A percentile compares a stretch with the other conserved stretches of the same genome.
Evolutionary conservation across 805 yeast genomes (phyloP).

Genomic region (Kazachstania martiniae): DNA sequence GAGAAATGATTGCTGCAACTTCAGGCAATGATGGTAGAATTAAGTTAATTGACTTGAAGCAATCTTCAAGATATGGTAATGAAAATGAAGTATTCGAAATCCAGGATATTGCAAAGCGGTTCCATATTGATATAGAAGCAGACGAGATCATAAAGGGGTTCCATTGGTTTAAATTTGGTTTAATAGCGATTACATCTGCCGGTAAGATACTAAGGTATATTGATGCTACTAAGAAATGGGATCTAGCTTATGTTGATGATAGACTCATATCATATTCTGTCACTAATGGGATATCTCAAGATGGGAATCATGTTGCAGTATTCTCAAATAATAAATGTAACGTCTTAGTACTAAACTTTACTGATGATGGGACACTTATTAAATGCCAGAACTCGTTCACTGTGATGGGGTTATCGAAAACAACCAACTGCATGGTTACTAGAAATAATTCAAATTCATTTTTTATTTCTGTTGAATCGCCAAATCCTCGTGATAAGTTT

Average conservation of each 20-base stretch:
- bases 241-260: conserved; percentile 10
- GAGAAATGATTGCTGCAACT: conserved; percentile 47
- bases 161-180: conserved; percentile 35
- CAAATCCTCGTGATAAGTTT: conserved; percentile 51
- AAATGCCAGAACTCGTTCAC: conserved; percentile 15
- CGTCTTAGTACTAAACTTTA: conserved; percentile 33
- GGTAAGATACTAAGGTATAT: conserved; percentile 39
- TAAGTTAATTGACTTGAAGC: conserved; percentile 45
- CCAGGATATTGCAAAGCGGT: conserved; percentile 25
- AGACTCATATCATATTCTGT: conserved; percentile 32
- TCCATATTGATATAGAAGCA: conserved; percentile 25
- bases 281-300: conserved; percentile 31
- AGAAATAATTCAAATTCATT: conserved; percentile 23
- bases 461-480: conserved; percentile 46
- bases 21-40: conserved; percentile 93
- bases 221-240: conserved; percentile 20
- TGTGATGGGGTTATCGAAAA: conserved; percentile 31
- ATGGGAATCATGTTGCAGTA: conserved; percentile 22
- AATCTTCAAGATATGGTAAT: conserved; percentile 21
- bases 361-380: conserved; percentile 24
- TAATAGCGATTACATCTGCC: conserved; percentile 45
- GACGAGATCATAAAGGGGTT: conserved; percentile 56
- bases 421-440: conserved; percentile 38
- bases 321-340: conserved; percentile 34
- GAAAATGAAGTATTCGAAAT: conserved; percentile 24